Base-by-base conservation (phyloP, 192 early-diverging fungal genomes). In the Globomyces pollinis-pini region DNA sequence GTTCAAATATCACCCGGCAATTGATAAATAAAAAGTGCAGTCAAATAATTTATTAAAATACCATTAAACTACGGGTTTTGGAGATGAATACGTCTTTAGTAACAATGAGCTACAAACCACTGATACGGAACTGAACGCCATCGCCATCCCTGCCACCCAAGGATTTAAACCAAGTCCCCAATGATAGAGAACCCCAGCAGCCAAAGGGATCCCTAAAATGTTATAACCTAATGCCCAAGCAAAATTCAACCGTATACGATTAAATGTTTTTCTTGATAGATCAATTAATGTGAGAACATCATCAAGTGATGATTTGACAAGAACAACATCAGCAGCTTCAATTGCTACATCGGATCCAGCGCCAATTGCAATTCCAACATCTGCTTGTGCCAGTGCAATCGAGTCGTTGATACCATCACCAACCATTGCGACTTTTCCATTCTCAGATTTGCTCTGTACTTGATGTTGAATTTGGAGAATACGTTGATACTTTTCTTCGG, bases 361-460 rank as follows among this genome's bases (percentile, higher is more conserved):
- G 12, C 91, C 88, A 24, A 97, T 77, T 2, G 94, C 89, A 53
- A 97, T 88, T 3, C 91, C 91, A 28, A 97, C 77, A 71, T 94
- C 88, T 1, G 92, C 84, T 59, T 89, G 86, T 2, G 91, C 88
- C 1, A 97, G 70, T 1, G 94, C 94, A 36, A 89, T 84, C 2
- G 91, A 86, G 71, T 95, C 94, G 55, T 97, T 97, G 65, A 97
- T 93, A 13, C 94, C 94, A 65, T 97, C 94, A 21, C 94, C 94
- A 4, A 91, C 81, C 88, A 97, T 91, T 0, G 87, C 91, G 1
- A 97, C 91, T 51, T 52, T 64, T 34, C 62, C 61, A 24, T 32
- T 65, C 38, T 18, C 65, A 12, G 42, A 28, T 3, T 56, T 4
- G 44, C 59, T 38, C 59, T 45, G 62, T 57, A 8, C 1, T n/a